phyloP scores from a whole-genome alignment of 495 filamentous ascomycete genomes.

The Entonaema liquescens region DNA sequence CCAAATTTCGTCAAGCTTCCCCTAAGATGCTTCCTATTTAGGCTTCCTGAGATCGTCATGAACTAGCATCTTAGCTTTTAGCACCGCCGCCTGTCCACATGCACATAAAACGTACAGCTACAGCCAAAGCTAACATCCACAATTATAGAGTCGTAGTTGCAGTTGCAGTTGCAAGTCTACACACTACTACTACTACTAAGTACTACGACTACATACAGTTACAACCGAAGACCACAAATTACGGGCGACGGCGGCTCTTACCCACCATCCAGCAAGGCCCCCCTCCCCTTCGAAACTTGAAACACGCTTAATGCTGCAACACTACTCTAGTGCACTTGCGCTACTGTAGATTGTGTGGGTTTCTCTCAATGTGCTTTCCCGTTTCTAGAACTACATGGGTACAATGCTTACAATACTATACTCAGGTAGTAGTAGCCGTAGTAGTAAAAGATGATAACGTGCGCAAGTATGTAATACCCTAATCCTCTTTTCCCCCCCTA shows the following conservation, averaged over 20 bases:
- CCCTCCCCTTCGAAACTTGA: conserved; percentile 35
- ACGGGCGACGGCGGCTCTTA: conserved; percentile 29
- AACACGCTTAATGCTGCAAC: conserved; percentile 43
- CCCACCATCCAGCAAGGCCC: background rate
- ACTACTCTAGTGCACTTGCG: conserved; percentile 35
- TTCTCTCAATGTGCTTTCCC: background rate
- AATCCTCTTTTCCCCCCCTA: background rate
- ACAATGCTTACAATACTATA: background rate
- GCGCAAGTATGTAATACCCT: background rate
- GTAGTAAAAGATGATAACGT: too few species aligned
- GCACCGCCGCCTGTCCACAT: background rate
- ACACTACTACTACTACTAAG: background rate
- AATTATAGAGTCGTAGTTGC: background rate
- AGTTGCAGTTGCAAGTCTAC: conserved; percentile 1
- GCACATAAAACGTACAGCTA: background rate
- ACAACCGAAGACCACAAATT: background rate
- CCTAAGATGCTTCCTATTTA: conserved; percentile 3
- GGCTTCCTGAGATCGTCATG: background rate
- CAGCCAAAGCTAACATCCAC: background rate
- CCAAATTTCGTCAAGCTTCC: background rate
- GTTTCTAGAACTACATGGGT: background rate
- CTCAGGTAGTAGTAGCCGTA: too few species aligned
- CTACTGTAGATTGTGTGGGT: conserved; percentile 2
- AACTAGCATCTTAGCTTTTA: background rate
- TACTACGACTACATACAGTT: background rate